These are phyloP conservation scores for Beta vulgaris DNA, from an alignment of 148 eudicot species.

Conservation along the genomic window DNA sequence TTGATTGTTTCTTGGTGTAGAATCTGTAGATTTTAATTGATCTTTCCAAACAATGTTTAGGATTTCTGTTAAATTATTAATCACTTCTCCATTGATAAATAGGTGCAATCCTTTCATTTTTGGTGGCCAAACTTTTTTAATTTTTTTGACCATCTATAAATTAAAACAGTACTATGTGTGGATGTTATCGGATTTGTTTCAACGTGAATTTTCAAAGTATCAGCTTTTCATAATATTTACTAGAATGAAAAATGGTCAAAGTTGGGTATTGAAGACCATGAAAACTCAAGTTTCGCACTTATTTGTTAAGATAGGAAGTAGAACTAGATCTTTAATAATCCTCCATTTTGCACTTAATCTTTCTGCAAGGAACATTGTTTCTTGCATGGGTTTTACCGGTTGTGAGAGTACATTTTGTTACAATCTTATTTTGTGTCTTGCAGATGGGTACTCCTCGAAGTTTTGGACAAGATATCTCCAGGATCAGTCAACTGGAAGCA, in stretches of 20 bases:
- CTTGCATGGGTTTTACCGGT: neutral
- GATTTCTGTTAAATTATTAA: neutral
- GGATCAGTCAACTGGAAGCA: slow-evolving; percentile 93
- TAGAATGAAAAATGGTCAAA: no score
- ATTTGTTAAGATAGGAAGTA: no score
- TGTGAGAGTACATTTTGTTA: neutral
- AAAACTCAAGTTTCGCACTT: no score
- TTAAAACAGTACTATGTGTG: no score
- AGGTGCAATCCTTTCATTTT: no score
- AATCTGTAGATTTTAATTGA: neutral
- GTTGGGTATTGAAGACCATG: no score
- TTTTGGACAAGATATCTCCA: slow-evolving; percentile 81
- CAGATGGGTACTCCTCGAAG: slow-evolving; percentile 95
- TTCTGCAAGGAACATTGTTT: neutral
- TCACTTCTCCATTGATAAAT: no score
- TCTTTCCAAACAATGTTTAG: neutral
- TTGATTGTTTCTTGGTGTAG: neutral
- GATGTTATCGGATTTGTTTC: no score
- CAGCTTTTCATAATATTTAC: no score
- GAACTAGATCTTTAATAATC: neutral
- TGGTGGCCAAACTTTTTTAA: no score
- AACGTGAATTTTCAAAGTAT: no score
- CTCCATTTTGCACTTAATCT: neutral
- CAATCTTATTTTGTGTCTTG: slow-evolving; percentile 8
- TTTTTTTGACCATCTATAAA: no score